phyloP scores from a whole-genome alignment of 441 rosid species.

The Bocquillonia castaneifolia region DNA sequence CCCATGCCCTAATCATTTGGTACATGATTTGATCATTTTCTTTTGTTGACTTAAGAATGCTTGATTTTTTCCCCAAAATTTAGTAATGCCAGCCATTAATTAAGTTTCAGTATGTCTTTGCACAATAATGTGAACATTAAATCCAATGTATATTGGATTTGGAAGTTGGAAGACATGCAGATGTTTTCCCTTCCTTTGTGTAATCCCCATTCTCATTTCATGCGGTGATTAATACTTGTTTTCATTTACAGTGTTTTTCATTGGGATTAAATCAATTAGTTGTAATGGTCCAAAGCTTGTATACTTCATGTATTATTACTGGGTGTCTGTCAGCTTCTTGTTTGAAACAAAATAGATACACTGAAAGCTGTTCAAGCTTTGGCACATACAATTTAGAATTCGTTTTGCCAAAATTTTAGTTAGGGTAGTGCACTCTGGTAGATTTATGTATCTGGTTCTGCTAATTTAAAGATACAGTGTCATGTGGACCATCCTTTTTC shows the following conservation, averaged over 20 bases:
- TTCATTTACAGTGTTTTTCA: too few relatives aligned
- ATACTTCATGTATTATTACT: background rate
- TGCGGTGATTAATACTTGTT: too few relatives aligned
- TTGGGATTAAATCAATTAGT: background rate
- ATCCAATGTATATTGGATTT: background rate
- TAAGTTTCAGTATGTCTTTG: background rate
- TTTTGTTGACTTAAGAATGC: background rate
- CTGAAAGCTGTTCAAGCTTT: background rate
- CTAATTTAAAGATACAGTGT: background rate
- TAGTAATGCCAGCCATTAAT: background rate
- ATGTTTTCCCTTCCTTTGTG: background rate
- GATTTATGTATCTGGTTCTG: background rate
- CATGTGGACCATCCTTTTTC: background rate
- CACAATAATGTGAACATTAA: background rate
- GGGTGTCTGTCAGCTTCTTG: background rate
- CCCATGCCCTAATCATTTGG: background rate
- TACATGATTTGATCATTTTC: background rate
- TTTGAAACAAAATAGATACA: background rate
- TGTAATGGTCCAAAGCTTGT: background rate
- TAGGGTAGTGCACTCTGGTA: background rate
- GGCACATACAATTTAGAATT: background rate
- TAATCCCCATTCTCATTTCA: background rate
- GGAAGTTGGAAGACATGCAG: background rate
- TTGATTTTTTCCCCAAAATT: background rate
- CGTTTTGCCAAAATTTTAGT: background rate